phyloP scores from a whole-genome alignment of 2,329 filamentous ascomycete genomes.

The Cytospora piceae region DNA sequence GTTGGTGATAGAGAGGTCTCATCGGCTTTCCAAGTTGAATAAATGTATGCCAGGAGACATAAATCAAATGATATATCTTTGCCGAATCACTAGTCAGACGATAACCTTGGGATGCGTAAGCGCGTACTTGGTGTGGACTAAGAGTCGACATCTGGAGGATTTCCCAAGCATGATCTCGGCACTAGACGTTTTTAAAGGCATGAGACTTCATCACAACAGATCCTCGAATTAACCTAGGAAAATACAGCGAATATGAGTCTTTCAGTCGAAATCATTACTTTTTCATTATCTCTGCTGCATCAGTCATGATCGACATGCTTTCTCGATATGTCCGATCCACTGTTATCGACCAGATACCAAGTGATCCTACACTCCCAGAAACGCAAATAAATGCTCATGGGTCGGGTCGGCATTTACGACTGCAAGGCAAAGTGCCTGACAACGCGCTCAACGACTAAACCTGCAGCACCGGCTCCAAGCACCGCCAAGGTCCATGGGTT shows the following conservation, averaged over 20 bases:
- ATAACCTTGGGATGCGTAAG: too few relatives aligned
- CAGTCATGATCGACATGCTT: neutral
- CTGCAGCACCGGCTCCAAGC: constrained; percentile 52
- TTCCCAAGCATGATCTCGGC: too few relatives aligned
- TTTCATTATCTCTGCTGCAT: neutral
- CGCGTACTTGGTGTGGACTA: too few relatives aligned
- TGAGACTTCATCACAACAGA: too few relatives aligned
- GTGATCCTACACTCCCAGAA: neutral
- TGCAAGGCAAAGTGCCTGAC: constrained; percentile 21
- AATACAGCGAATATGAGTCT: too few relatives aligned
- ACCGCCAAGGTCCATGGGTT: constrained; percentile 63
- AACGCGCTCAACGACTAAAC: constrained; percentile 49
- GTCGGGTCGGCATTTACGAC: neutral
- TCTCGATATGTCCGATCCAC: neutral
- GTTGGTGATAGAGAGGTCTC: neutral
- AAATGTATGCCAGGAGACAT: too few relatives aligned
- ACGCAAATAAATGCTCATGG: neutral
- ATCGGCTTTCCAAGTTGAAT: too few relatives aligned
- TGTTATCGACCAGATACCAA: neutral
- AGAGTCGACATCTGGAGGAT: too few relatives aligned
- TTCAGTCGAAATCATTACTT: neutral
- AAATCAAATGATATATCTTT: too few relatives aligned
- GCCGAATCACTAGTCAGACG: too few relatives aligned
- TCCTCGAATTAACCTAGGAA: too few relatives aligned
- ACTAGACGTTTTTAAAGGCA: too few relatives aligned